phyloP scores from a whole-genome alignment of 192 early-diverging fungal genomes.

The Backusella parvicylindrica region DNA sequence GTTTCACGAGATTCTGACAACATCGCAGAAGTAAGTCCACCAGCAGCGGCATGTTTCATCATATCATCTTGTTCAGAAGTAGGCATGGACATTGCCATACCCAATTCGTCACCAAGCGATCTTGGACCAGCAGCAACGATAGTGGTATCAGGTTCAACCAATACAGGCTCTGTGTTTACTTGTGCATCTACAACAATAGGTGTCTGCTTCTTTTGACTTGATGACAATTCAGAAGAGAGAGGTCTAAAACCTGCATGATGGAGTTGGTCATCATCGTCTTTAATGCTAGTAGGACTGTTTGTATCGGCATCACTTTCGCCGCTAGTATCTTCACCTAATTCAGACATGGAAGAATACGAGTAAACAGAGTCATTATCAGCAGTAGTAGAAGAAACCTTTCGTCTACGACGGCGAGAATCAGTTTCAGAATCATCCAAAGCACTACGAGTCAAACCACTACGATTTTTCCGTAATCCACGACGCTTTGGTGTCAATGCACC shows the following conservation, averaged over 20 bases:
- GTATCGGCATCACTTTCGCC: constrained; percentile 16
- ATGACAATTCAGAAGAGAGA: constrained; percentile 23
- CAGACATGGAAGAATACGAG: not conserved
- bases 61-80: not conserved
- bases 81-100: not conserved
- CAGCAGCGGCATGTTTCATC: not conserved
- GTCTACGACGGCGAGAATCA: not conserved
- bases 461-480: not conserved
- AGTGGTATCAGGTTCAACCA: too few relatives aligned
- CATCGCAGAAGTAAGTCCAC: not conserved
- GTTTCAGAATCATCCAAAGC: not conserved
- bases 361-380: constrained; percentile 3
- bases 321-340: constrained; percentile 8
- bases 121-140: not conserved
- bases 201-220: not conserved
- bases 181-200: constrained; percentile 16
- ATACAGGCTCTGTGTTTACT: constrained; percentile 19
- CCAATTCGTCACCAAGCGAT: constrained; percentile 13
- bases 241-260: not conserved
- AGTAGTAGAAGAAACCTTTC: not conserved
- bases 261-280: not conserved
- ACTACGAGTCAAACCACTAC: not conserved
- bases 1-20: not conserved
- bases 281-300: not conserved
- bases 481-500: not conserved